These are phyloP conservation scores for Calamus simplicifolius DNA, from an alignment of 176 grass and related monocot species.

Conservation along the genomic window DNA sequence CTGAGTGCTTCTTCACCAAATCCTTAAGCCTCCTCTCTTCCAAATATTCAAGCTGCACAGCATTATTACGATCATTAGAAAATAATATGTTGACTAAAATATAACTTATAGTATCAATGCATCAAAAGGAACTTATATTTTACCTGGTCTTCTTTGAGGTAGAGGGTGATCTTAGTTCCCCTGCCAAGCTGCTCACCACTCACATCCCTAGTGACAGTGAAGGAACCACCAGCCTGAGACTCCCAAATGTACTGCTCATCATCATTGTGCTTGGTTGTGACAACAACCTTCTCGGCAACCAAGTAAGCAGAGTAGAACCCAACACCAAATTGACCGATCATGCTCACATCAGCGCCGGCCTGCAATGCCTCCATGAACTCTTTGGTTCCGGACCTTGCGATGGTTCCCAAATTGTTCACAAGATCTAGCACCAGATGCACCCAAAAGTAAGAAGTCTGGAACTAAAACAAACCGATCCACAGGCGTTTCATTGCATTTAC, in stretches of 20 bases:
- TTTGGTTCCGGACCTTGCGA: slow-evolving; percentile 28
- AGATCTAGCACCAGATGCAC: slow-evolving; percentile 5
- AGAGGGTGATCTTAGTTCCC: slow-evolving; percentile 33
- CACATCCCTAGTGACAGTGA: slow-evolving; percentile 25
- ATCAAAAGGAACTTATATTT: not conserved
- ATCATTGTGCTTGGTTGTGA: slow-evolving; percentile 36
- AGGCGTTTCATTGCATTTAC: too few species aligned
- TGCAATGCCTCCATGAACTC: slow-evolving; percentile 37
- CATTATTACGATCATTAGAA: too few species aligned
- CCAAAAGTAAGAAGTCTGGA: not conserved
- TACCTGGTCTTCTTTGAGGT: slow-evolving; percentile 38
- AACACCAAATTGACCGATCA: slow-evolving; percentile 34
- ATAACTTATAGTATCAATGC: too few species aligned
- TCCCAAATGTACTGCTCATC: slow-evolving; percentile 40
- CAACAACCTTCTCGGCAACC: slow-evolving; percentile 29
- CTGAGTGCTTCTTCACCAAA: slow-evolving; percentile 38
- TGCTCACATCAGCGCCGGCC: slow-evolving; percentile 33
- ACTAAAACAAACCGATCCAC: not conserved
- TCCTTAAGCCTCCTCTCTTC: slow-evolving; percentile 33
- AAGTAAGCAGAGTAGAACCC: slow-evolving; percentile 32
- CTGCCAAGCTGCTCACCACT: slow-evolving; percentile 24
- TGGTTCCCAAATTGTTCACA: slow-evolving; percentile 36
- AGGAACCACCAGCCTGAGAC: slow-evolving; percentile 30
- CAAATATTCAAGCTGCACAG: slow-evolving; percentile 22
- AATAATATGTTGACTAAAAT: too few species aligned